phyloP scores from a whole-genome alignment of 2,329 filamentous ascomycete genomes.

The Colletotrichum tropicale region DNA sequence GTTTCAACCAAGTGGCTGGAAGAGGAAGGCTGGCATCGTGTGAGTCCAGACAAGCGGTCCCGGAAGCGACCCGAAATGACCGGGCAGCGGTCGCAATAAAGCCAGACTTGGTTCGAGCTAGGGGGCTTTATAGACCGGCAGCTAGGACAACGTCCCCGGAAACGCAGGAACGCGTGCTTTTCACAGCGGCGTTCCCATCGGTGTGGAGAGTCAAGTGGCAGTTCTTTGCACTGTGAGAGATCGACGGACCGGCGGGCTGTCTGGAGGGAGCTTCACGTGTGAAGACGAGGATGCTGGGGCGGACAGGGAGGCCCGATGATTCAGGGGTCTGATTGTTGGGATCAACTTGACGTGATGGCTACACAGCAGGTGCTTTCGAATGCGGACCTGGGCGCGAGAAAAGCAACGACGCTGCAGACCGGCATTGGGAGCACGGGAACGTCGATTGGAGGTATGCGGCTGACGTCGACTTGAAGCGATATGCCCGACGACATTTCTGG shows the following conservation, averaged over 20 bases:
- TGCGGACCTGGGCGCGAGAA: not conserved
- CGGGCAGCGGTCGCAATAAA: not conserved
- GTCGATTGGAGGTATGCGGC: not conserved
- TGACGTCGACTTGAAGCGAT: not conserved
- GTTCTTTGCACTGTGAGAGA: not conserved
- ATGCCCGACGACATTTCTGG: not conserved
- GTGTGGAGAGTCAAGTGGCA: not conserved
- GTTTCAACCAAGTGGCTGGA: not conserved
- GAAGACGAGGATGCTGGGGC: constrained; percentile 7
- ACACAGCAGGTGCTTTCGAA: not conserved
- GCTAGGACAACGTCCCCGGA: not conserved
- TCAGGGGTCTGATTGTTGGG: not conserved
- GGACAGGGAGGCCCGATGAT: not conserved
- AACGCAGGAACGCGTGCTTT: not conserved
- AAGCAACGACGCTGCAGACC: not conserved
- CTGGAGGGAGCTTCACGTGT: not conserved
- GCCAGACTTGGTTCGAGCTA: not conserved
- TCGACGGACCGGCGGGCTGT: not conserved
- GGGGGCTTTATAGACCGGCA: not conserved
- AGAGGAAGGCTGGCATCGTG: not conserved
- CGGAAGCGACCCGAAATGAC: constrained; percentile 3
- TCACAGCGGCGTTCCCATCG: not conserved
- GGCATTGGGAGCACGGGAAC: not conserved
- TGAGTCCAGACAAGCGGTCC: not conserved
- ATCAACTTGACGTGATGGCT: not conserved